Evolutionary conservation across 2,329 filamentous ascomycete species (phyloP), one percentile per base, ranked within the genome.

Genomic region (Neopestalotiopsis sp.): DNA sequence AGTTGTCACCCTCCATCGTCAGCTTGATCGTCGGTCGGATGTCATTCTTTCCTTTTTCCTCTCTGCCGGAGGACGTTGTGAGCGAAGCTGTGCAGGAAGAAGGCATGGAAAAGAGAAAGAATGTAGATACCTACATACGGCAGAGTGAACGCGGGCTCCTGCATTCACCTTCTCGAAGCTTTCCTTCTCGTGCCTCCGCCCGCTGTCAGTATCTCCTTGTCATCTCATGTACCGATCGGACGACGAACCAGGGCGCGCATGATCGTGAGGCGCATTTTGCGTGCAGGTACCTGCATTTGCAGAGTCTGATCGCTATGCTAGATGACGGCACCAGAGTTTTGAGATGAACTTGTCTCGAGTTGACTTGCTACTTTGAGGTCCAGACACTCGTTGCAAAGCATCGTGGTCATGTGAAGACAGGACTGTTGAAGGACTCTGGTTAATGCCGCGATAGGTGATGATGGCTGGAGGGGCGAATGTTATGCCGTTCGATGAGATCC

Each of bases 1-100:
- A 34, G n/a, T 65, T 40, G 13, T 49, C 62, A 49, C 62, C 62
- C 62, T 65, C 62, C 42, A 49, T 40, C 20, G 24, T n/a, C 30
- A 20, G 45, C 45, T 20, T 52, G 45, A 52, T 52, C 45, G 45
- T 6, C 45, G n/a, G 45, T 7, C 45, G 45, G 45, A 52, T 52
- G 45, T 52, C 45, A 14, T 52, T 52, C 45, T 52, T 52, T n/a
- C 45, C 45, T 20, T 52, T 38, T 7, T 9, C n/a, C n/a, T 52
- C 14, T n/a, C 45, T 45, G 42, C 42, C 42, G 42, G 13, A 3
- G 24, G 24, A 28, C 24, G 24, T 28, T 0, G 24, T 28, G 34
- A 38, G 6, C 34, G 34, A 38, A 38, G 34, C 34, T 7, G 34
- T 28, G 24, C 24, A 38, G 10, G 34, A 10, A n/a, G 45, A 20